Base-by-base conservation (phyloP, 2,329 filamentous ascomycete genomes). In the Xylariomycetidae sp. region DNA sequence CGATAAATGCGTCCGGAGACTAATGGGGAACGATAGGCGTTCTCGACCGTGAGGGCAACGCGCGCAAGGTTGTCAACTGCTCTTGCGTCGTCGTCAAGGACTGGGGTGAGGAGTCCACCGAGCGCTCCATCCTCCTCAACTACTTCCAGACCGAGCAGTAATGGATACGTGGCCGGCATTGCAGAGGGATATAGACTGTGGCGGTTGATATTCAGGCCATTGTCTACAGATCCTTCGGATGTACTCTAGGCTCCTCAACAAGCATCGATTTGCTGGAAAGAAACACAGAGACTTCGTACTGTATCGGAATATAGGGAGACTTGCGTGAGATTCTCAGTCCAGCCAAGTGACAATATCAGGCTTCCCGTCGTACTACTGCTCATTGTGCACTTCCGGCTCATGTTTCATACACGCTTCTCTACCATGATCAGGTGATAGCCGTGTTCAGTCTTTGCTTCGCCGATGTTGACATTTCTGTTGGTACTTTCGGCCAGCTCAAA, bases 61-160 rank as follows among this genome's bases (percentile, higher is more conserved):
- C 92, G 61, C 86, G 92, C 72, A 98, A 98, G 84, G 90, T 98
- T 56, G 92, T 98, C 76, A 98, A 98, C 85, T 98, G 92, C 88
- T 96, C 90, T 63, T 96, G 92, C 79, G 92, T 98, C 60, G 92
- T 98, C 47, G 92, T 98, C 62, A 90, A 92, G 77, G 89, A 98
- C 72, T 98, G 92, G 92, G 92, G 92, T 79, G 92, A 96, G 81
- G 92, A 98, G 78, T 93, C 85, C 54, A 89, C 94, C 76, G 92
- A 98, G 82, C 89, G 92, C 65, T 87, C 82, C 62, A 88, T 96
- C 71, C 85, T 98, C 66, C 87, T 98, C 70, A 95, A 98, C 84
- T 98, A 98, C 85, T 96, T 98, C 89, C 85, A 95, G 77, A 95
- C 88, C 66, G 76, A 80, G 68, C 76, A 80, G 65, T 82, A 80